Evolutionary conservation across 176 grass and related monocot species (phyloP).

Genomic region (Eragrostis nindensis): DNA sequence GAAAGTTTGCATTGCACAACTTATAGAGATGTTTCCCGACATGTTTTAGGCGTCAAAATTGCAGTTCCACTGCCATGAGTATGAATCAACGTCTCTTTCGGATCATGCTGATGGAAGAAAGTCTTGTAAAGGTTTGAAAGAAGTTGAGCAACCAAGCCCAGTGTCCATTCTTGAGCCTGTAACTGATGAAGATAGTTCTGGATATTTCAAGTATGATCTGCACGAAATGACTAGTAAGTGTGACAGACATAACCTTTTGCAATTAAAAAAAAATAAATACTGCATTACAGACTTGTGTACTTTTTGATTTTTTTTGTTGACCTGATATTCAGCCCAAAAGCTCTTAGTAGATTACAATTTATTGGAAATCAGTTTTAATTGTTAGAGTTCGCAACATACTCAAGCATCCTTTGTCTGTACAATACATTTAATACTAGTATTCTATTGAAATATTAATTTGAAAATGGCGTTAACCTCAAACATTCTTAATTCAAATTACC

Average conservation of each 20-base stretch:
- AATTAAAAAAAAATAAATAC: background rate
- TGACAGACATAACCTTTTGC: constrained; percentile 11
- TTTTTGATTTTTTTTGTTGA: background rate
- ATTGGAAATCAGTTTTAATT: background rate
- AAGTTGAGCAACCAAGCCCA: constrained; percentile 62
- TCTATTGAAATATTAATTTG: background rate
- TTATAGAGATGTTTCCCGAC: background rate
- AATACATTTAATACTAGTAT: constrained; percentile 4
- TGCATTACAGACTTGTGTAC: background rate
- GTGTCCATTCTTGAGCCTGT: constrained; percentile 64
- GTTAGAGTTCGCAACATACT: background rate
- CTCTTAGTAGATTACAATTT: background rate
- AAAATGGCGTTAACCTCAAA: background rate
- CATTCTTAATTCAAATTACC: constrained; percentile 8
- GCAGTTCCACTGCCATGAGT: constrained; percentile 6
- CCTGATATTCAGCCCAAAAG: background rate
- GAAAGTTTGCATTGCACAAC: constrained; percentile 10
- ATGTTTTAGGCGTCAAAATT: constrained; percentile 41
- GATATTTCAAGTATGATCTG: constrained; percentile 43
- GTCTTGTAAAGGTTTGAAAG: constrained; percentile 45
- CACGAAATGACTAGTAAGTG: constrained; percentile 58
- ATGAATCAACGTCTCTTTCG: constrained; percentile 33
- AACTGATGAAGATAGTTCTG: constrained; percentile 53
- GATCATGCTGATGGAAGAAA: constrained; percentile 37
- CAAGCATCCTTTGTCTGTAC: background rate